Conservation (phyloP, 2,329 filamentous ascomycete species). For the Colletotrichum ledebouriae region DNA sequence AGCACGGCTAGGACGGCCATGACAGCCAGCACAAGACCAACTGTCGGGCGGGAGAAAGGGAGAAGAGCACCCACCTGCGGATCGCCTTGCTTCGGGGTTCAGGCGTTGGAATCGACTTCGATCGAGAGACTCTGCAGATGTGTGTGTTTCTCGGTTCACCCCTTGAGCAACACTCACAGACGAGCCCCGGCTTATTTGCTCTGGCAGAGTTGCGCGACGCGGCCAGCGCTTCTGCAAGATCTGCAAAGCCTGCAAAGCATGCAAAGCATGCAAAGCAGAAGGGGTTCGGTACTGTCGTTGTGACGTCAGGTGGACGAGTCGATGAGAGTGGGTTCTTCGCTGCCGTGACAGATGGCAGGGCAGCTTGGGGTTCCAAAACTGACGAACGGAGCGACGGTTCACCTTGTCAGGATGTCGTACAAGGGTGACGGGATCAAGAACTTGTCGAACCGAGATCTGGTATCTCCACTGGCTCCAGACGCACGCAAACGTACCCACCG, state of each 20-base stretch:
- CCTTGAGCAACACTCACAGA: conserved; percentile 21
- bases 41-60: conserved; percentile 17
- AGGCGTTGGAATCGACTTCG: conserved; percentile 18
- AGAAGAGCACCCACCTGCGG: conserved; percentile 38
- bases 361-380: conserved; percentile 37
- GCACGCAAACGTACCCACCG: conserved; percentile 34
- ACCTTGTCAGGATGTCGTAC: conserved; percentile 31
- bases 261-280: conserved; percentile 33
- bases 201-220: conserved; percentile 15
- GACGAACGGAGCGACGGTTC: conserved; percentile 34
- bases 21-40: conserved; percentile 11
- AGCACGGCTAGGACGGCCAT: conserved; percentile 13
- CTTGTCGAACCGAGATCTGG: conserved; percentile 38
- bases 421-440: conserved; percentile 35
- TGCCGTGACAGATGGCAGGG: conserved; percentile 27
- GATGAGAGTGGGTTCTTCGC: conserved; percentile 22
- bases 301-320: conserved; percentile 36
- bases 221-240: conserved; percentile 22
- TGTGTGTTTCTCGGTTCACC: conserved; percentile 28
- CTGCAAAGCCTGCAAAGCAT: conserved; percentile 32
- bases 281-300: conserved; percentile 16
- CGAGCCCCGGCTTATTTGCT: conserved; percentile 21
- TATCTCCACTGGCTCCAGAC: conserved; percentile 36
- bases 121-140: conserved; percentile 26
- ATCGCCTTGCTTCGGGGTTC: conserved; percentile 30